Evolutionary conservation across 2,329 filamentous ascomycete species (phyloP), one percentile per base, ranked within the genome.

Genomic region (Phoma sp.): DNA sequence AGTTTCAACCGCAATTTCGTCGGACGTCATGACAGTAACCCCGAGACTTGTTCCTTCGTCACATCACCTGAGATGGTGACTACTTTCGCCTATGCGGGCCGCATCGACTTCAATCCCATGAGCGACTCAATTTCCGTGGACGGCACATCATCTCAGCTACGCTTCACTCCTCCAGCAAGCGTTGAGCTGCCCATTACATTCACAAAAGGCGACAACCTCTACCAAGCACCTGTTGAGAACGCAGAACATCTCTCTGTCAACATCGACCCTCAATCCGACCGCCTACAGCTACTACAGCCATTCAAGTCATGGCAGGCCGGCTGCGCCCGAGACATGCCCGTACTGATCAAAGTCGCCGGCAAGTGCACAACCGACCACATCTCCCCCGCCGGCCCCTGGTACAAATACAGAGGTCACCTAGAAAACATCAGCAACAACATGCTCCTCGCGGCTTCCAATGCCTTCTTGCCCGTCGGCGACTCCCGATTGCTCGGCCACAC

Each of bases 31-130:
- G 73, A 77, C 49, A 61, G 72, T 3, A 76, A 77, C 33, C 72
- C 79, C 2, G 78, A 77, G 25, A 82, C 80, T 0, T 78, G 80
- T 64, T 79, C 78, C 1, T 82, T 82, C 57, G 77, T 81, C 40
- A 77, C 79, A 15, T 81, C 78, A 2, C 79, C 79, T 19, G 78
- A 81, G 51, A 68, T 81, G 49, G 78, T 78, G 22, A 77, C 78
- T 10, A 77, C 74, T 31, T 63, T 64, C 24, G 60, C 63, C 3
- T 64, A 61, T 44, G 61, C 63, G 38, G 60, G 63, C 1, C 56
- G 57, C 15, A 55, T 64, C 6, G 55, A 61, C 24, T 64, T 75
- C 48, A 71, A 76, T 39, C 72, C 72, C 0, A 46, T 58, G 1
- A 67, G 57, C 15, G 72, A 74, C 33, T 53, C 61, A 1, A 60